Base-by-base conservation (phyloP, 805 yeast genomes). In the Saccharomyces eubayanus region DNA sequence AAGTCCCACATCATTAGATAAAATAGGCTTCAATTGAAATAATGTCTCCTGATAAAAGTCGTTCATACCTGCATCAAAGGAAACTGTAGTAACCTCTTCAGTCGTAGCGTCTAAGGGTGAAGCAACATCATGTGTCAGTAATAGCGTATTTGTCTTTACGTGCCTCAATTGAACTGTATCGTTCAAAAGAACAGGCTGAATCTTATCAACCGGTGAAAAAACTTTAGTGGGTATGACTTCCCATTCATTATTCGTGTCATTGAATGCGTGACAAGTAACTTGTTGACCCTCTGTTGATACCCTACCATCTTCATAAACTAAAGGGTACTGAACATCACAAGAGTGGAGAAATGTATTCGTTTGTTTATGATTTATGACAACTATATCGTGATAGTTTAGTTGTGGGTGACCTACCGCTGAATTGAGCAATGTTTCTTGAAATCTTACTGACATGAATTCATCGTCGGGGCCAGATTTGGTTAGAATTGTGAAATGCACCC, bases 301-400 rank as follows among this genome's bases (percentile, higher is more conserved):
- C 73, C 99, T 84, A 11, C 98, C 98, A 69, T 94, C 97, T 56
- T 91, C 96, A 65, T 94, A 94, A 68, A 98, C 84, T 61, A 90
- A 76, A 41, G 98, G 98, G 69, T 91, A 94, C 46, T 72, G 71
- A 50, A 74, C 79, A 20, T 70, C 65, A 67, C 91, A 97, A 2
- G 98, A 92, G 70, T 94, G 97, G 63, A 94, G 77, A 53, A 80
- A 78, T 14, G 89, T 84, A 1, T 77, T 81, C 2, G 96, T 89
- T 46, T 83, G 89, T 67, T 84, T 85, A 72, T 92, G 96, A 65
- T 81, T 81, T 53, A 94, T 66, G 24, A 96, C 87, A 54, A 94
- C 72, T 20, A 79, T 70, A 66, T 95, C 98, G 65, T 81, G 78
- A 67, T 78, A 92, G 62, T 89, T 80, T 47, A 94, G 81, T 31